Conservation (phyloP, 78 protist species). For the Guillardia theta region DNA sequence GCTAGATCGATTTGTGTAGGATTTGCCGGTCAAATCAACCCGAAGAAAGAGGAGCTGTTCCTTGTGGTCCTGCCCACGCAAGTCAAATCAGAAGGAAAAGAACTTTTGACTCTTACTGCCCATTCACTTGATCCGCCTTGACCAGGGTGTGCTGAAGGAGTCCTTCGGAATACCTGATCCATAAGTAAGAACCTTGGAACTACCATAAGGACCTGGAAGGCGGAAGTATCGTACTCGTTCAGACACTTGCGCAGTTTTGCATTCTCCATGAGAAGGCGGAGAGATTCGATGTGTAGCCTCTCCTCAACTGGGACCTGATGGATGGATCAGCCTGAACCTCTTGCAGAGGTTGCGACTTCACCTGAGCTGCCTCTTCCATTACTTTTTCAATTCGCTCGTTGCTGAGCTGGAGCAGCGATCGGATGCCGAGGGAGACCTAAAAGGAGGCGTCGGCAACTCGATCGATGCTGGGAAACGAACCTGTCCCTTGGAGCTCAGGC, state of each 20-base stretch:
- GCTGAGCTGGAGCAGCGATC: not conserved
- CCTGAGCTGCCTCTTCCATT: constrained; percentile 11
- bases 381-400: constrained; percentile 12
- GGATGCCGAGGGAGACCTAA: not conserved
- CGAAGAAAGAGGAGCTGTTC: not conserved
- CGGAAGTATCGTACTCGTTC: not conserved
- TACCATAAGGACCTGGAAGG: not conserved
- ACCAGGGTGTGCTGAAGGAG: not conserved
- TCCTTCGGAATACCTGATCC: not conserved
- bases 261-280: not conserved
- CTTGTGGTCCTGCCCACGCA: not conserved
- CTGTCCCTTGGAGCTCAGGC: not conserved
- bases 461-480: not conserved
- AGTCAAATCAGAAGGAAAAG: not conserved
- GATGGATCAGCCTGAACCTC: not conserved
- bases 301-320: not conserved
- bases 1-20: not conserved
- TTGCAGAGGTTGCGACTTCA: not conserved
- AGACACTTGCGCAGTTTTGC: not conserved
- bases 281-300: not conserved
- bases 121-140: not conserved
- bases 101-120: not conserved
- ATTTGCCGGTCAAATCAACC: not conserved
- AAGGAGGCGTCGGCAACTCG: not conserved
- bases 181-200: not conserved